Evolutionary conservation across 169 alveolate species (phyloP), one percentile per base, ranked within the genome.

Genomic region (Cryptosporidium sp.): DNA sequence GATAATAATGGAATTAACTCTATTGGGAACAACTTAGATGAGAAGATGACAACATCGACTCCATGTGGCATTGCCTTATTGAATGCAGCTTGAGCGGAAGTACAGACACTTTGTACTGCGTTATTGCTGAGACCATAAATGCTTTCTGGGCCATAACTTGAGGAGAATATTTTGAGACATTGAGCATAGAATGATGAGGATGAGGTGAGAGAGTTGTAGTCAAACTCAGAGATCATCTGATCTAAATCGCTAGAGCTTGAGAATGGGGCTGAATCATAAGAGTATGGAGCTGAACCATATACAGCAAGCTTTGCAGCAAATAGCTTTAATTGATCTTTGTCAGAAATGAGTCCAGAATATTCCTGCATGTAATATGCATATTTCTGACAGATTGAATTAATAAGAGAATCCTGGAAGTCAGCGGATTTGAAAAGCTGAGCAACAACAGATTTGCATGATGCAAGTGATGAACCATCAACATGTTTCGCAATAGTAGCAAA

Each of bases 21-120:
- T 2, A 50, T 10, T 23, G 89, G 65, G 39, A 80, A 41, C 74
- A 61, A 74, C 51, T 80, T 80, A 2, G 89, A 31, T 14, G 89
- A 80, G 75, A 80, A 80, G 39, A 80, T 80, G 7, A 80, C 89
- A 10, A 80, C 69, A 4, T 80, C 65, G 4, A 80, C 89, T 45
- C 89, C 89, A 62, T 80, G 89, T 80, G 89, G 89, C 26, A 80
- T 31, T 26, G 89, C 74, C 26, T 67, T 80, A 29, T 21, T 65
- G 45, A 80, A 80, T 21, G 45, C 7, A 31, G 39, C 21, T 26
- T 80, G 89, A 65, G 75, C 89, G 5, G 58, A 61, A 9, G 89
- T 80, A 80, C 89, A 80, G 9, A 80, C 75, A 14, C 75, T 65
- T 33, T 80, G 89, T 5, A 80, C 89, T n/a, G 75, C 35, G 23